Conservation (phyloP, 2,329 filamentous ascomycete genomes). For the Chrysosphaeria jannelii region DNA sequence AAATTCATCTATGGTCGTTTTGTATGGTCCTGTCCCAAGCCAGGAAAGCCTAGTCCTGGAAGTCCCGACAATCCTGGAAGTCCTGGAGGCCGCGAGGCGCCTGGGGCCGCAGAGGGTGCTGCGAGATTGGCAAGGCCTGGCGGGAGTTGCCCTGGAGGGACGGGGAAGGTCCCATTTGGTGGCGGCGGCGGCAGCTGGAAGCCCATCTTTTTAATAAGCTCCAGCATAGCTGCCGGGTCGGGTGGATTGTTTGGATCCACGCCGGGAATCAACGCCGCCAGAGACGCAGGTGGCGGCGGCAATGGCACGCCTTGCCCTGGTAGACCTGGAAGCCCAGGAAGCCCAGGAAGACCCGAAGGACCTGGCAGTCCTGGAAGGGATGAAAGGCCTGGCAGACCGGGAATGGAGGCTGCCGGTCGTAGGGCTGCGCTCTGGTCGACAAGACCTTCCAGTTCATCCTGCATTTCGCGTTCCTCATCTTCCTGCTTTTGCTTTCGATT, state of each 20-base stretch:
- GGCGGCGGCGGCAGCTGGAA: conserved; percentile 25
- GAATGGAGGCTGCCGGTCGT: conserved; percentile 23
- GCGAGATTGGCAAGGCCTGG: no score
- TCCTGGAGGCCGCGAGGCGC: no score
- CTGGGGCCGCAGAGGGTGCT: no score
- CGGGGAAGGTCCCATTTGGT: no score
- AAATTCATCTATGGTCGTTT: no score
- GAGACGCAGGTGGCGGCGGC: conserved; percentile 16
- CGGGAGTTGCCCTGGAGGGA: no score
- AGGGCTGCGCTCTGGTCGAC: conserved; percentile 66
- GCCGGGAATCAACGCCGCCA: conserved; percentile 21
- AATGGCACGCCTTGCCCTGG: conserved; percentile 13
- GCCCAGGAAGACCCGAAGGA: conserved; percentile 29
- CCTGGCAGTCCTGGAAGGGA: conserved; percentile 15
- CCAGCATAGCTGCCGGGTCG: conserved; percentile 27
- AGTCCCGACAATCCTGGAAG: no score
- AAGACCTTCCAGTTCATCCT: conserved; percentile 78
- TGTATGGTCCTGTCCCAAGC: no score
- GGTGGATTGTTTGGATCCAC: conserved; percentile 28
- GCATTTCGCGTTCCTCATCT: conserved; percentile 75
- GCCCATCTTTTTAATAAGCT: conserved; percentile 34
- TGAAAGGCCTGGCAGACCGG: conserved; percentile 27
- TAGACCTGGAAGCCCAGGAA: conserved; percentile 7
- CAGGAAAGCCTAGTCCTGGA: no score
- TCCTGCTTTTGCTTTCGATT: conserved; percentile 55